Conservation (phyloP, 2,329 filamentous ascomycete species). For the Zymoseptoria tritici region DNA sequence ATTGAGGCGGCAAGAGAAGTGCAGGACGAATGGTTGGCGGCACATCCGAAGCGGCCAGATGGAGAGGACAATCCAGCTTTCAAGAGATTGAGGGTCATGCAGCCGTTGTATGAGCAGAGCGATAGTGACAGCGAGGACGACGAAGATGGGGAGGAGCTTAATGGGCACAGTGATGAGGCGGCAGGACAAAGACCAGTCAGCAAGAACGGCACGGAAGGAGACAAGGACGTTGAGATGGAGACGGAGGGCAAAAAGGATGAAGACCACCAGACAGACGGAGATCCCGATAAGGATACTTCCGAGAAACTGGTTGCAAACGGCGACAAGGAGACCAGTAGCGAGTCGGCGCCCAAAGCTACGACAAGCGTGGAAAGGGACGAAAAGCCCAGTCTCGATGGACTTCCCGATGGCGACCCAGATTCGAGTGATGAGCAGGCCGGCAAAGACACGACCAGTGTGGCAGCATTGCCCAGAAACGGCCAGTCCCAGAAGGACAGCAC, state of each 20-base stretch:
- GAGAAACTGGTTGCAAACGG: neutral
- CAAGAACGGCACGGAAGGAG: no score
- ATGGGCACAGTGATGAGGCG: conserved; percentile 1
- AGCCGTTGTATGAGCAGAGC: conserved; percentile 5
- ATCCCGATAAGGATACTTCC: neutral
- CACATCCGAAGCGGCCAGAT: conserved; percentile 43
- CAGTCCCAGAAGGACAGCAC: neutral
- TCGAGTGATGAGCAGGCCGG: neutral
- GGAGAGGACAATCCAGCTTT: conserved; percentile 42
- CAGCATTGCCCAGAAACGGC: neutral
- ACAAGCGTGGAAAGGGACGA: neutral
- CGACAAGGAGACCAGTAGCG: neutral
- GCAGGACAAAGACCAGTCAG: no score
- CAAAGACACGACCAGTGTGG: neutral
- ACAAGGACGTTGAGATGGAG: neutral
- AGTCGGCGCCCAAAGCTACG: neutral
- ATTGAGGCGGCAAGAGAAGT: conserved; percentile 64
- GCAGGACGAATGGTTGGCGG: conserved; percentile 62
- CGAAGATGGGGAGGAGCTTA: conserved; percentile 26
- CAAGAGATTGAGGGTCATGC: conserved; percentile 19
- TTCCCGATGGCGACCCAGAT: conserved; percentile 62
- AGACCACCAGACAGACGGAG: neutral
- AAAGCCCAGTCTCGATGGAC: conserved; percentile 1
- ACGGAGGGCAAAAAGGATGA: neutral
- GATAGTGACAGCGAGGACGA: conserved; percentile 23